Evolutionary conservation across 2,329 filamentous ascomycete species (phyloP).

Genomic region (Coniochaeta ligniaria): DNA sequence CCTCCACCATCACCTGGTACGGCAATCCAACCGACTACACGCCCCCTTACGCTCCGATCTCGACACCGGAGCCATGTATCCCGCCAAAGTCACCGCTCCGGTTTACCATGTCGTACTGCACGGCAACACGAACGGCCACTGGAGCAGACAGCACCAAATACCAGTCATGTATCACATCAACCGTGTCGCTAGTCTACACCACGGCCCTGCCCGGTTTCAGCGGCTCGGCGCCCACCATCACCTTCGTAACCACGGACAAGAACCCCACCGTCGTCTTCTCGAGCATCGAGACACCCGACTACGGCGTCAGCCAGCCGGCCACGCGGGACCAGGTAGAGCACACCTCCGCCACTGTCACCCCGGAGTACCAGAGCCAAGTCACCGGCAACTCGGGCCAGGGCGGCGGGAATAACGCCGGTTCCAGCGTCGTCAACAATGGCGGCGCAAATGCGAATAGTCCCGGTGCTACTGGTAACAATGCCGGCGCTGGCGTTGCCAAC

Average conservation of each 20-base stretch:
- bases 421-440: neutral
- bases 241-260: slow-evolving; percentile 46
- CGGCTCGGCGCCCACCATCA: slow-evolving; percentile 24
- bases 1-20: slow-evolving; percentile 40
- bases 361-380: neutral
- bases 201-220: slow-evolving; percentile 22
- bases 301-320: slow-evolving; percentile 21
- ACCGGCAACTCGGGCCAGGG: neutral
- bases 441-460: neutral
- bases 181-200: slow-evolving; percentile 5
- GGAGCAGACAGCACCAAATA: slow-evolving; percentile 13
- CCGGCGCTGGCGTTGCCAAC: neutral
- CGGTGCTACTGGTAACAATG: neutral
- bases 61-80: slow-evolving; percentile 30
- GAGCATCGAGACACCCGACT: slow-evolving; percentile 29
- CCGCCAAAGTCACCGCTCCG: slow-evolving; percentile 6
- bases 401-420: neutral
- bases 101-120: slow-evolving; percentile 14
- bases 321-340: slow-evolving; percentile 10
- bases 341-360: slow-evolving; percentile 4
- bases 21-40: slow-evolving; percentile 39
- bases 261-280: slow-evolving; percentile 43
- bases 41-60: slow-evolving; percentile 33
- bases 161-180: slow-evolving; percentile 21
- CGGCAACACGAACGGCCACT: slow-evolving; percentile 13